Evolutionary conservation across 176 grass and related monocot species (phyloP).

Genomic region (Raddia distichophylla): DNA sequence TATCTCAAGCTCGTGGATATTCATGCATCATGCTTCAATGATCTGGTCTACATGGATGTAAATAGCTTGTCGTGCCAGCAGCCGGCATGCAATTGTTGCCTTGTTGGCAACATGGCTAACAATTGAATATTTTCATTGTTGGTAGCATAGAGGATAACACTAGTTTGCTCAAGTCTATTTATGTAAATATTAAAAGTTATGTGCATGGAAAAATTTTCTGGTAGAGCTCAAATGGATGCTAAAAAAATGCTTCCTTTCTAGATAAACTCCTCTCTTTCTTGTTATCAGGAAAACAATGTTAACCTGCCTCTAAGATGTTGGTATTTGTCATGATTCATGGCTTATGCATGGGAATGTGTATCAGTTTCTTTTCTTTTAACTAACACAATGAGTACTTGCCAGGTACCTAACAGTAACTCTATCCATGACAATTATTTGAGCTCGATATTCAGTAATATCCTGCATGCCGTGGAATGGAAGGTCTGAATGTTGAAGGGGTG

Average conservation of each 20-base stretch:
- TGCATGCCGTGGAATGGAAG: constrained; percentile 49
- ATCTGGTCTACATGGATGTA: neutral
- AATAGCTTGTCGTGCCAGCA: neutral
- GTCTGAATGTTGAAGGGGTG: constrained; percentile 24
- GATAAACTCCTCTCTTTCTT: neutral
- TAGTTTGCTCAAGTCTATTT: neutral
- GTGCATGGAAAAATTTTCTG: neutral
- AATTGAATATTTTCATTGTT: neutral
- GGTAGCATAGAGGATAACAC: neutral
- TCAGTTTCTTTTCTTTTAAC: neutral
- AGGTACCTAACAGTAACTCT: constrained; percentile 2
- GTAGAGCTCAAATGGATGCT: neutral
- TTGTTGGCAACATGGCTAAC: neutral
- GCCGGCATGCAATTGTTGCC: neutral
- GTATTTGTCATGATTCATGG: neutral
- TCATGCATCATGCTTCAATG: neutral
- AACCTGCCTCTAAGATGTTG: neutral
- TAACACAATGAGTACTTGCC: constrained; percentile 26
- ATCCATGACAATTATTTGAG: constrained; percentile 32
- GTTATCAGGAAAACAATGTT: neutral
- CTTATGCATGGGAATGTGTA: neutral
- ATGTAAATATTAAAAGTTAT: neutral
- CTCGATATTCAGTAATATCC: neutral
- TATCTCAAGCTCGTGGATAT: neutral
- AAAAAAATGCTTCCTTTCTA: neutral